These are phyloP conservation scores for Aspergillus mulundensis DNA, from an alignment of 495 filamentous ascomycete species.

Conservation along the genomic window DNA sequence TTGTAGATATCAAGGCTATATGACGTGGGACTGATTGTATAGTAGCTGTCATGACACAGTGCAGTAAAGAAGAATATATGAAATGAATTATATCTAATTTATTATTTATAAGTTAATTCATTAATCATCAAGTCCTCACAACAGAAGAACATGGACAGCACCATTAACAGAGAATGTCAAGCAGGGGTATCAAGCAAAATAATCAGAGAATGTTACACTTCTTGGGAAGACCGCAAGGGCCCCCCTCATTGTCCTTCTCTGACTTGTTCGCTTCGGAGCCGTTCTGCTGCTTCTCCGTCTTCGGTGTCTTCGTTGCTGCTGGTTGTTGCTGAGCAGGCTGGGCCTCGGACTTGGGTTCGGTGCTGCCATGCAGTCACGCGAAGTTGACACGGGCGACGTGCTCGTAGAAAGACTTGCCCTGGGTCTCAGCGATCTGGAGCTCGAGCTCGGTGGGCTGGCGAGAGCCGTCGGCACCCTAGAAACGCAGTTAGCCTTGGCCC, in stretches of 20 bases:
- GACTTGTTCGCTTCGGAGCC: conserved; percentile 30
- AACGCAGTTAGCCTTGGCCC: conserved; percentile 10
- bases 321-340: conserved; percentile 22
- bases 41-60: not conserved
- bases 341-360: conserved; percentile 32
- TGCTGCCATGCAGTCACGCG: conserved; percentile 75
- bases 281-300: conserved; percentile 13
- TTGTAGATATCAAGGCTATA: conserved; percentile 12
- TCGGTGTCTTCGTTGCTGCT: conserved; percentile 16
- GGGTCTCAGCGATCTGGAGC: conserved; percentile 69
- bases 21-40: not conserved
- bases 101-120: conserved; percentile 3
- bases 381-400: conserved; percentile 67
- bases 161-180: conserved; percentile 10
- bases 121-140: conserved; percentile 11
- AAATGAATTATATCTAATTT: conserved; percentile 1
- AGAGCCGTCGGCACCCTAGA: conserved; percentile 63
- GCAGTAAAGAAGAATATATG: not conserved
- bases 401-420: conserved; percentile 86
- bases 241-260: conserved; percentile 49
- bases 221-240: conserved; percentile 67
- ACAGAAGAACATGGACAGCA: conserved; percentile 13
- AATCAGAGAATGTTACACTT: conserved; percentile 61
- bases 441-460: conserved; percentile 73
- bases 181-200: conserved; percentile 12